Evolutionary conservation across 2,329 filamentous ascomycete genomes (phyloP), one percentile per base, ranked within the genome.

Genomic region (Alternaria arbusti): DNA sequence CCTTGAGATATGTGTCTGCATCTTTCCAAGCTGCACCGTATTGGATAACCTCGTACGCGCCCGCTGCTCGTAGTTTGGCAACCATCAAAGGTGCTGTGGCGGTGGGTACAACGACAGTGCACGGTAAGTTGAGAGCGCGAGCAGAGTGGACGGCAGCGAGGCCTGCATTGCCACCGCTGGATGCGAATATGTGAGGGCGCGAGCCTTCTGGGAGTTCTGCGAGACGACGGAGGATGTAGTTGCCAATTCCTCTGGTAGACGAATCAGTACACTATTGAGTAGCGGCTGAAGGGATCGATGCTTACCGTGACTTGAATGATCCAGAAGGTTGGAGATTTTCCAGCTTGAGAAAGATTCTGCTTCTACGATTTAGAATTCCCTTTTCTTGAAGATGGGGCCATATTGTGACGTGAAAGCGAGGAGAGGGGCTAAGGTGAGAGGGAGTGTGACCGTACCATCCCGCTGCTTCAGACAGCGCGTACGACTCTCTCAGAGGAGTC

Each of bases 311-410:
- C 80, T 96, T 96, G 88, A 96, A 97, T 43, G 91, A 94, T 67
- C 91, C 91, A 22, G 90, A 91, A 5, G 93, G 93, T 75, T 97
- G 93, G 58, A 94, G 87, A 76, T 91, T 92, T 73, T 96, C 93
- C 66, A 96, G 87, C 80, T 96, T 96, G 74, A 96, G 88, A 79
- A 91, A 92, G 79, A 96, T 88, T 82, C 91, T 90, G 83, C 91
- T 85, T 79, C 76, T 82, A 70, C 74, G 74, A 77, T 78, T 82
- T 81, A 81, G 80, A 71, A 71, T 59, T 72, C 59, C 60, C 66
- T 69, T 68, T 71, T 74, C 71, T 65, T 58, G 13, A 54, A 30
- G 25, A 11, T 13, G 28, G 45, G 51, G 30, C 20, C 51, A 30
- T 49, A 20, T 25, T 12, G 30, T 28, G n/a, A 11, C 7, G 55